Percentiles rank a stretch among this genome's conserved stretches.
Conservation (phyloP, 164 flowering plant species). For the Berberis thunbergii region DNA sequence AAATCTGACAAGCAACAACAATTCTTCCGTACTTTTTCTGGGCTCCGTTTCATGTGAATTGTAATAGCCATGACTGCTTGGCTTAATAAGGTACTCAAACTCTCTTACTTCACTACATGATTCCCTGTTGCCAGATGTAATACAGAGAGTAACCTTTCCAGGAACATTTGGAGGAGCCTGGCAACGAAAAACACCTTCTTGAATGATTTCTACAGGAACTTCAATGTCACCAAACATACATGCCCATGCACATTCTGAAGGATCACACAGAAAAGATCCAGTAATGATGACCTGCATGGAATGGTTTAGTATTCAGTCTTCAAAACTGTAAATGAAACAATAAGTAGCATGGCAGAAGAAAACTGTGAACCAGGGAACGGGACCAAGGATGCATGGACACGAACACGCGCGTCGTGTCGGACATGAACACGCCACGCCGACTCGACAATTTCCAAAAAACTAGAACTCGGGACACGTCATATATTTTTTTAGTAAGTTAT, state of each 20-base stretch:
- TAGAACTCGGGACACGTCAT: no score
- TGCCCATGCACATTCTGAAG: constrained; percentile 55
- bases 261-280: constrained; percentile 84
- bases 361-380: no score
- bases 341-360: background rate
- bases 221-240: constrained; percentile 93
- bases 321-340: background rate
- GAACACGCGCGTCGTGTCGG: no score
- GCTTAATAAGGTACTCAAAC: constrained; percentile 60
- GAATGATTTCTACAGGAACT: constrained; percentile 71
- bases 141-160: constrained; percentile 67
- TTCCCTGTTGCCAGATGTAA: constrained; percentile 68
- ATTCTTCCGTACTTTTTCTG: constrained; percentile 44
- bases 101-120: constrained; percentile 88
- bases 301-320: constrained; percentile 1
- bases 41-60: constrained; percentile 22
- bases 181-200: constrained; percentile 73
- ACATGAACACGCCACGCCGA: no score
- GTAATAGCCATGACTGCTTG: constrained; percentile 15
- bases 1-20: constrained; percentile 57
- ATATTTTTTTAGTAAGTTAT: no score
- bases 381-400: no score
- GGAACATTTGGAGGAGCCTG: constrained; percentile 59
- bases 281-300: constrained; percentile 70
- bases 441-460: no score